Base-by-base conservation (phyloP, 805 yeast species). In the Barnettozyma populi region DNA sequence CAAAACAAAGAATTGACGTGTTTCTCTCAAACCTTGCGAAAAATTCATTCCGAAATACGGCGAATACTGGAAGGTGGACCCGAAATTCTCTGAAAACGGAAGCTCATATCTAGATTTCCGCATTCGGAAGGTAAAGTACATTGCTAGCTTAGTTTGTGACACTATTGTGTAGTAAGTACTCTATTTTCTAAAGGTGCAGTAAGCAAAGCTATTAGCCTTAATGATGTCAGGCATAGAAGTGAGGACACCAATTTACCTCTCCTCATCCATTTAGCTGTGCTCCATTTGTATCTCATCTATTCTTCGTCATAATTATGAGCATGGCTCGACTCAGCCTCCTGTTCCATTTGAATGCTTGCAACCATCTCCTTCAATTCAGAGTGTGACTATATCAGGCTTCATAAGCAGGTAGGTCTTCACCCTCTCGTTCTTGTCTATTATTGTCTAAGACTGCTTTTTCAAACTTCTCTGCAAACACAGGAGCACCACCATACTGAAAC, bases 401-500 rank as follows among this genome's bases (percentile, higher is more conserved):
- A 52, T 75, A 76, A 7, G 65, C 59, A 1, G 81, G 82, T 13
- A 76, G 62, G 25, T 71, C 74, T 45, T 73, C 79, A 16, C 68
- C 73, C 45, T 72, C 77, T 18, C 69, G 69, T 50, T 73, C 58
- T 21, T 44, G 67, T 50, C 69, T 65, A 8, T 69, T 62, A 3
- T 56, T 62, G 47, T 71, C 70, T 31, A 70, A 65, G 27, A 73
- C 52, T 11, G 63, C 57, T 7, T 41, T 44, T 35, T 70, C 64
- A 32, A 76, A 64, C 7, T 50, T 36, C 14, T 67, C 67, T 10
- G 65, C 61, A 55, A 75, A 77, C 5, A 63, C 64, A 46, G 70
- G 68, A 7, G 75, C 61, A 0, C 81, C 82, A 3, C 81, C 80
- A 35, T 72, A 76, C 36, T 64, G 70, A 56, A 77, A 77, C 23